These are phyloP conservation scores for Tolypocladium tropicale DNA, from an alignment of 2,329 filamentous ascomycete genomes.

Conservation along the genomic window DNA sequence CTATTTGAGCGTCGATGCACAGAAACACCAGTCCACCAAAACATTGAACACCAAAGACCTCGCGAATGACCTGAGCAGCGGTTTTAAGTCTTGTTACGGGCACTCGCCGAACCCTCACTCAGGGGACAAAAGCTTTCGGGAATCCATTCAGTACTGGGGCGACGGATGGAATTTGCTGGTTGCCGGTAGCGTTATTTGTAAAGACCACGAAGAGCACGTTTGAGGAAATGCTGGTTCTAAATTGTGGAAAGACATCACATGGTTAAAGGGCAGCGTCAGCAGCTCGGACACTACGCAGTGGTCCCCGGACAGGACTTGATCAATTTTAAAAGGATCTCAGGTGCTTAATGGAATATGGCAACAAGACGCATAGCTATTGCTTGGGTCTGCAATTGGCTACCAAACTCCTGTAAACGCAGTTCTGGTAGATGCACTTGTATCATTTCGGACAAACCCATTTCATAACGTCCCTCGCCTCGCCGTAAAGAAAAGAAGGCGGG, in stretches of 20 bases:
- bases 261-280: not conserved
- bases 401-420: too few species aligned
- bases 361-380: too few species aligned
- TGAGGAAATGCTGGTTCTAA: not conserved
- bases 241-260: not conserved
- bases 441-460: too few species aligned
- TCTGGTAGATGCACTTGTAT: too few species aligned
- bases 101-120: not conserved
- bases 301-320: not conserved
- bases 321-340: not conserved
- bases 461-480: too few species aligned
- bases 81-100: not conserved
- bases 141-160: not conserved
- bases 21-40: too few species aligned
- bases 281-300: not conserved
- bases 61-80: not conserved
- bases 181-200: not conserved
- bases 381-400: too few species aligned
- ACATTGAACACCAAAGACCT: not conserved
- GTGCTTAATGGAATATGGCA: not conserved
- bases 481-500: too few species aligned
- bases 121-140: not conserved
- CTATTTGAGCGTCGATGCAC: too few species aligned
- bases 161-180: not conserved
- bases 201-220: not conserved